phyloP scores from a whole-genome alignment of 2,329 filamentous ascomycete species.

The Penicillium glabrum region DNA sequence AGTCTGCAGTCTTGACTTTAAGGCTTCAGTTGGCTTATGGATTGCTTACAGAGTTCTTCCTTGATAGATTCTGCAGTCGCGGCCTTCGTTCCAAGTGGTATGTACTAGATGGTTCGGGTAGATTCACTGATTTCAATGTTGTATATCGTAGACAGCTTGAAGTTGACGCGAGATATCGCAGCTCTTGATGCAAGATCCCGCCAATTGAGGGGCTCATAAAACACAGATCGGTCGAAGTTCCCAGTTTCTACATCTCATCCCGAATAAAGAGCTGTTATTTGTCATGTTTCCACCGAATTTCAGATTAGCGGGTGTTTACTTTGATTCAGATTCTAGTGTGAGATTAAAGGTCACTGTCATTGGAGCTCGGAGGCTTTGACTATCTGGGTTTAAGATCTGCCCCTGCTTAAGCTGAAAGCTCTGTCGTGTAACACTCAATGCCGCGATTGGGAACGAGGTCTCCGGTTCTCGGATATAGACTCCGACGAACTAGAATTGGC shows the following conservation, averaged over 20 bases:
- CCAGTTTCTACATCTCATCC: background rate
- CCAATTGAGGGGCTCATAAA: background rate
- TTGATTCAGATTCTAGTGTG: background rate
- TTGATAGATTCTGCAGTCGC: background rate
- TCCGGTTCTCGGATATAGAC: background rate
- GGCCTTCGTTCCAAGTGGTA: background rate
- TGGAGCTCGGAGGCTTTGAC: background rate
- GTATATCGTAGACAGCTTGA: background rate
- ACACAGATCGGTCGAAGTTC: background rate
- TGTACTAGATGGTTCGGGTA: background rate
- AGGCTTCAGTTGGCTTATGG: background rate
- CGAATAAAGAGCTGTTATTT: constrained; percentile 1
- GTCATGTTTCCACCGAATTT: constrained; percentile 6
- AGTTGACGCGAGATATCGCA: background rate
- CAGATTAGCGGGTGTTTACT: constrained; percentile 7
- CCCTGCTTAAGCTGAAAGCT: background rate
- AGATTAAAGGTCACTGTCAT: background rate
- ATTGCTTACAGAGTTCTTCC: background rate
- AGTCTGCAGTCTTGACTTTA: background rate
- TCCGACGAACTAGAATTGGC: background rate
- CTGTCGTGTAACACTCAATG: background rate
- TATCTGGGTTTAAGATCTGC: background rate
- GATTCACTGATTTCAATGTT: background rate
- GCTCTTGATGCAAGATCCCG: background rate
- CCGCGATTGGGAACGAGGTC: background rate